Conservation (phyloP, 768 basidiomycete species). For the Amanita fuliginea region DNA sequence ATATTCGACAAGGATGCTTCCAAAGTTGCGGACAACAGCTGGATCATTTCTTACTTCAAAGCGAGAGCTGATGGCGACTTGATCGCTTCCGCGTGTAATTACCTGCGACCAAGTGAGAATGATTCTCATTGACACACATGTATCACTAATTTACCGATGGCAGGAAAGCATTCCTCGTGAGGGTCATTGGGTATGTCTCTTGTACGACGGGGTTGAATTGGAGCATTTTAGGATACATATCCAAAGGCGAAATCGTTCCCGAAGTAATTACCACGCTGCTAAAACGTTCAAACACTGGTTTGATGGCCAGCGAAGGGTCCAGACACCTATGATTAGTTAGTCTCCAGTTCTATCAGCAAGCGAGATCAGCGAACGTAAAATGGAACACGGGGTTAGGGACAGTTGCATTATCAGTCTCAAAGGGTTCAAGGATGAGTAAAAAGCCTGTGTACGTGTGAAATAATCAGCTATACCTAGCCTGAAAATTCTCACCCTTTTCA, state of each 20-base stretch:
- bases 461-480: not conserved
- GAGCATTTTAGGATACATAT: constrained; percentile 99
- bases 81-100: constrained; percentile 95
- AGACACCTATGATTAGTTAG: constrained; percentile 56
- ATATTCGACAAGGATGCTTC: constrained; percentile 95
- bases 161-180: constrained; percentile 91
- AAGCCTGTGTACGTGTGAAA: constrained; percentile 51
- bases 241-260: constrained; percentile 94
- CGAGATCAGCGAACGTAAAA: constrained; percentile 51
- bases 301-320: constrained; percentile 95
- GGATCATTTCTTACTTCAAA: constrained; percentile 99
- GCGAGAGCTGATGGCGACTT: constrained; percentile 95
- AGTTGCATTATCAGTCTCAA: constrained; percentile 96
- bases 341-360: not conserved
- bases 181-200: constrained; percentile 96
- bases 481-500: constrained; percentile 63
- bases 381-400: constrained; percentile 99
- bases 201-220: constrained; percentile 96
- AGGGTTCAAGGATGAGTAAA: constrained; percentile 92
- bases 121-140: not conserved
- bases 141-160: constrained; percentile 55
- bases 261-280: constrained; percentile 98
- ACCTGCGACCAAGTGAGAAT: constrained; percentile 39
- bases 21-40: constrained; percentile 97
- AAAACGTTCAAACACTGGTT: constrained; percentile 96